Conservation (phyloP, 2,329 filamentous ascomycete species). For the Orbilia quercus region DNA sequence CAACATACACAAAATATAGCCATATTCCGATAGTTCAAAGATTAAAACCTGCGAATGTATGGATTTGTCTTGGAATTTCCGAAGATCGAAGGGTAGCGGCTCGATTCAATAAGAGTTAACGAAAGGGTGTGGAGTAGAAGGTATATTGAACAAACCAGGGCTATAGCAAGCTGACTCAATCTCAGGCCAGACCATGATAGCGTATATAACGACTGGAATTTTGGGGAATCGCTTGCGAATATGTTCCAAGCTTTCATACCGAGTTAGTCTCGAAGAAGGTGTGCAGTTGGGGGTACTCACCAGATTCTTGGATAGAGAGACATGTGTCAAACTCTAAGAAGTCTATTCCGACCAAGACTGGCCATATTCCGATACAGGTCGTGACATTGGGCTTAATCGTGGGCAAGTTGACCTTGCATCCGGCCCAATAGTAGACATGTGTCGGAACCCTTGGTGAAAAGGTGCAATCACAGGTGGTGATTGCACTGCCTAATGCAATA, state of each 20-base stretch:
- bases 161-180: not conserved
- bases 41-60: constrained; percentile 13
- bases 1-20: not conserved
- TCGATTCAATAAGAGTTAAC: constrained; percentile 8
- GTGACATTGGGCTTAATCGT: constrained; percentile 17
- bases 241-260: not conserved
- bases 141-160: not conserved
- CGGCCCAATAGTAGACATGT: constrained; percentile 12
- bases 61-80: constrained; percentile 35
- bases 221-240: not conserved
- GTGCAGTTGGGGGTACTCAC: not conserved
- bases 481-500: constrained; percentile 23
- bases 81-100: constrained; percentile 26
- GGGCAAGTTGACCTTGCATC: constrained; percentile 21
- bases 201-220: not conserved
- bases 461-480: constrained; percentile 26
- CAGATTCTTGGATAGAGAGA: constrained; percentile 1
- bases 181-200: not conserved
- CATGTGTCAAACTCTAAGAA: constrained; percentile 13
- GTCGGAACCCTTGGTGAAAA: constrained; percentile 18
- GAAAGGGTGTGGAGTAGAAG: not conserved
- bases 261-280: not conserved
- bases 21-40: not conserved
- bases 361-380: constrained; percentile 15
- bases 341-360: constrained; percentile 19